Conservation (phyloP, 2,329 filamentous ascomycete genomes). For the Aspergillus arachidicola region DNA sequence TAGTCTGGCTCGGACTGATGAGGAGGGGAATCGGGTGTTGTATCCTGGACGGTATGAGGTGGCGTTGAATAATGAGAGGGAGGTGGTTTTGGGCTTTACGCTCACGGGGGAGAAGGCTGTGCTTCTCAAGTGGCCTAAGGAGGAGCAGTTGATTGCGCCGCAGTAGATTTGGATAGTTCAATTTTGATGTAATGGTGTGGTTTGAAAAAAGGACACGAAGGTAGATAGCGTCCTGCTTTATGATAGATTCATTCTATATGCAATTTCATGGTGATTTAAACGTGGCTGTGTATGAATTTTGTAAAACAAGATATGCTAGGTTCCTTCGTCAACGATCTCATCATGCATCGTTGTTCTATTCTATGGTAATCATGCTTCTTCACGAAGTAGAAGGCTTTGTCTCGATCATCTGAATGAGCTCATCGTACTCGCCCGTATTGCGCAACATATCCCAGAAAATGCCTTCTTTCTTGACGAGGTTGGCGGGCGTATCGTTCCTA, state of each 20-base stretch:
- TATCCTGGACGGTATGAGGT: slow-evolving; percentile 48
- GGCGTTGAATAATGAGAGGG: slow-evolving; percentile 44
- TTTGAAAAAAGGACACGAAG: background rate
- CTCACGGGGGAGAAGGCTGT: slow-evolving; percentile 36
- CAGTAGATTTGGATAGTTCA: too few species aligned
- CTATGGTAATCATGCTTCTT: background rate
- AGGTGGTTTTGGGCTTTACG: slow-evolving; percentile 34
- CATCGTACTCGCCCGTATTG: slow-evolving; percentile 31
- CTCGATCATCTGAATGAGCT: slow-evolving; percentile 24
- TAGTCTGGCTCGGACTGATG: slow-evolving; percentile 41
- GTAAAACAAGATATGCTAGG: too few species aligned
- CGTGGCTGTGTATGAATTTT: background rate
- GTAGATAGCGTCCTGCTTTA: background rate
- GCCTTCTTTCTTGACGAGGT: slow-evolving; percentile 22
- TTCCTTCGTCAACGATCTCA: too few species aligned
- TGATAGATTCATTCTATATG: background rate
- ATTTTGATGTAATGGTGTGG: background rate
- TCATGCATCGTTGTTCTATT: background rate
- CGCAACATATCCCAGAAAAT: slow-evolving; percentile 30
- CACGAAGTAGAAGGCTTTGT: background rate
- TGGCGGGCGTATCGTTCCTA: slow-evolving; percentile 26
- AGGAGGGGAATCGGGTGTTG: slow-evolving; percentile 40
- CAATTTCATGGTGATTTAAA: background rate
- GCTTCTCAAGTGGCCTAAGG: slow-evolving; percentile 39
- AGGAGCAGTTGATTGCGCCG: slow-evolving; percentile 16